Conservation (phyloP, 176 grass and related monocot species). For the Secale cereale region DNA sequence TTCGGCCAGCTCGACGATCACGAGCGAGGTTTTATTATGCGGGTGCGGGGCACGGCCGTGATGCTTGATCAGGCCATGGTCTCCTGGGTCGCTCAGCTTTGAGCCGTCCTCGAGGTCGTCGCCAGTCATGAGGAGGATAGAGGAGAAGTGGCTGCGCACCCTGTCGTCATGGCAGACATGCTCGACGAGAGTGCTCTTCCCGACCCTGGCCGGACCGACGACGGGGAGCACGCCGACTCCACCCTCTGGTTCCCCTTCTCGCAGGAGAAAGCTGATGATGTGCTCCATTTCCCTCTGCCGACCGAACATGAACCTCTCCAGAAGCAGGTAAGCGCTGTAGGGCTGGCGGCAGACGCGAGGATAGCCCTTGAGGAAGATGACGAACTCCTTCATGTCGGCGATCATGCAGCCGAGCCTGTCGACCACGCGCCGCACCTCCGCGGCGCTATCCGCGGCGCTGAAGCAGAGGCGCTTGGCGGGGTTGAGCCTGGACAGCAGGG, state of each 20-base stretch:
- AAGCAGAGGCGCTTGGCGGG: slow-evolving; percentile 16
- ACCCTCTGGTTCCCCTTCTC: background rate
- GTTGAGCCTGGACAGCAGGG: slow-evolving; percentile 11
- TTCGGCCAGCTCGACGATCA: background rate
- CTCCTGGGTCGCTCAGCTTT: background rate
- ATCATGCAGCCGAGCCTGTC: slow-evolving; percentile 3
- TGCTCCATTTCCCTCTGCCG: slow-evolving; percentile 24
- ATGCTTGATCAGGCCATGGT: background rate
- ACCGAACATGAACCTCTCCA: slow-evolving; percentile 31
- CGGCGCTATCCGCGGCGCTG: background rate
- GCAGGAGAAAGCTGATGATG: slow-evolving; percentile 1
- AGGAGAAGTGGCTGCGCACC: slow-evolving; percentile 28
- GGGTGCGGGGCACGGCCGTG: background rate
- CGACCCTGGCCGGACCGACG: background rate
- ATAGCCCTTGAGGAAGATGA: slow-evolving; percentile 2
- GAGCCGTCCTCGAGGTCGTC: background rate
- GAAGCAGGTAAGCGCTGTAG: background rate
- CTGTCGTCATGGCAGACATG: slow-evolving; percentile 36
- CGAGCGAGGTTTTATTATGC: background rate
- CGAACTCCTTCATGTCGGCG: slow-evolving; percentile 19
- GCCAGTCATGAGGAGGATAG: background rate
- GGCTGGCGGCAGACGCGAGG: slow-evolving; percentile 16
- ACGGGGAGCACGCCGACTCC: slow-evolving; percentile 12
- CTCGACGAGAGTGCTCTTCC: slow-evolving; percentile 44
- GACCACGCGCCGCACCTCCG: background rate